A percentile compares a stretch with the other conserved stretches of the same genome.
phyloP scores from a whole-genome alignment of 306 rosid species.

The Quercus gilva region DNA sequence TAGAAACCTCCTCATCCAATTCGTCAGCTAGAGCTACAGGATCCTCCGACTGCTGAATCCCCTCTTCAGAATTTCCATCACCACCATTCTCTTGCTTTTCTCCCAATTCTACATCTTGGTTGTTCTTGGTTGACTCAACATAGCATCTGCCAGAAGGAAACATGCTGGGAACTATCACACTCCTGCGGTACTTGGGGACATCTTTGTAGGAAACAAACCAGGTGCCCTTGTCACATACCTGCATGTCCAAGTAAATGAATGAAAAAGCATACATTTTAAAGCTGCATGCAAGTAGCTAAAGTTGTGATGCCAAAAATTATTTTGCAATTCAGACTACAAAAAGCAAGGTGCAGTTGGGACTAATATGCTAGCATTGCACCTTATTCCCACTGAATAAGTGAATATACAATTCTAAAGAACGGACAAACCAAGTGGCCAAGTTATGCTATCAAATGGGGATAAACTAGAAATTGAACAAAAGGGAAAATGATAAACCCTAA shows the following conservation, averaged over 20 bases:
- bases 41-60: conserved; percentile 30
- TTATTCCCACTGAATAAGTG: not conserved
- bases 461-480: too few species aligned
- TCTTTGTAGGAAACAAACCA: conserved; percentile 72
- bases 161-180: conserved; percentile 64
- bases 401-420: not conserved
- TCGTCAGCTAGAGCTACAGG: conserved; percentile 25
- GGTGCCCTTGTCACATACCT: conserved; percentile 79
- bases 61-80: conserved; percentile 44
- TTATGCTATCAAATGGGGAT: too few species aligned
- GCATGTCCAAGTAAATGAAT: conserved; percentile 27
- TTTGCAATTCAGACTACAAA: not conserved
- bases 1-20: conserved; percentile 57
- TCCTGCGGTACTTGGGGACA: conserved; percentile 62
- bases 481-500: too few species aligned
- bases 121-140: conserved; percentile 27
- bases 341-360: not conserved
- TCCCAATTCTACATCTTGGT: conserved; percentile 30
- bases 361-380: not conserved
- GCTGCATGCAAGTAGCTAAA: not conserved
- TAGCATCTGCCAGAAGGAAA: conserved; percentile 78
- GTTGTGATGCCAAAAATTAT: not conserved
- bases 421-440: not conserved
- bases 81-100: conserved; percentile 34
- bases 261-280: not conserved